Evolutionary conservation across 805 yeast genomes (phyloP), one percentile per base, ranked within the genome.

Genomic region (Nakazawaea populi): DNA sequence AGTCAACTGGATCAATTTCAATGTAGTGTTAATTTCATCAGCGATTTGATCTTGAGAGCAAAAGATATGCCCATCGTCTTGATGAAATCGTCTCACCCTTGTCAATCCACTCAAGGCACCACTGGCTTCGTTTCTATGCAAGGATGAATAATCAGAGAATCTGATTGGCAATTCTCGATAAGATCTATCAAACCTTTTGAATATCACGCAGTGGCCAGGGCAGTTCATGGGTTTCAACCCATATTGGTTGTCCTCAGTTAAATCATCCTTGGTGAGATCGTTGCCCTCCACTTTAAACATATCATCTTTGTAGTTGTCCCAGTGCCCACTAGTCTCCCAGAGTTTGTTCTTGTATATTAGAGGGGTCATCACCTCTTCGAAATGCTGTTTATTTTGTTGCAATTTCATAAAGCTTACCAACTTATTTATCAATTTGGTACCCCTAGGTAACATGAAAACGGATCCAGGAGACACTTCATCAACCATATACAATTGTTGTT

Each of bases 31-130:
- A 46, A 94, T 90, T 62, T 94, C 99, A 46, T 76, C 78, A 8
- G 61, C 60, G 45, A 94, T 83, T 68, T 94, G 99, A 6, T 77
- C 81, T 36, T 77, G 74, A 1, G 85, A 80, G 63, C 99, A 94
- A 65, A 94, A 94, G 30, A 94, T 91, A 60, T 94, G 99, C 6
- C 97, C 98, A 65, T 94, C 99, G 66, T 94, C 99, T 69, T 94
- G 99, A 67, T 94, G 99, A 69, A 94, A 94, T 55, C 96, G 74
- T 52, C 99, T 79, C 3, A 94, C 97, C 51, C 99, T 75, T 0
- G 98, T 94, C 37, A 94, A 72, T 0, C 99, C 99, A 6, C 92
- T 79, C 24, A 94, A 75, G 1, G 98, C 95, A 3, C 99, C 99
- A 52, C 95, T 85, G 30, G 96, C 85, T 67, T 94, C 99, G 62